Base-by-base conservation (phyloP, 2,329 filamentous ascomycete genomes). In the Colletotrichum lindemuthianum region DNA sequence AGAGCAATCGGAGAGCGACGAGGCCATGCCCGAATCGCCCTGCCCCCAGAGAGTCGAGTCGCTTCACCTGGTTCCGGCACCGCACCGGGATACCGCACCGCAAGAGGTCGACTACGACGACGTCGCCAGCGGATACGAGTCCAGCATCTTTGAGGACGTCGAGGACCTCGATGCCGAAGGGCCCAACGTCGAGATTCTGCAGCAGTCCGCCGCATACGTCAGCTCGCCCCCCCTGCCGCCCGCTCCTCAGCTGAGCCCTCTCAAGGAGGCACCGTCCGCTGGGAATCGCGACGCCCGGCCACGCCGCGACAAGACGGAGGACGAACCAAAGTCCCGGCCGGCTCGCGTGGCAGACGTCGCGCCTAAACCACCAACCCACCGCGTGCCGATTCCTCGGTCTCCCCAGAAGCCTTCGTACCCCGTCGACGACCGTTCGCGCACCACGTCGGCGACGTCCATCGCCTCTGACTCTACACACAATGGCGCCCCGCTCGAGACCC, bases 321-420 rank as follows among this genome's bases (percentile, higher is more conserved):
- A 82, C 11, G 82, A 86, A 67, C 83, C 86, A 64, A 82, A 80
- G 32, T 79, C 78, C 0, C 77, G 75, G 68, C 82, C 85, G 12
- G 69, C 82, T 1, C 72, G 74, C 0, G 74, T 76, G 6, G 69
- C 68, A 40, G 63, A 69, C 1, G 67, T 53, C 53, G 67, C 65
- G 69, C 78, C 57, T 67, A 74, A 15, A 69, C 76, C 5, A 60
- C 76, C 54, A 72, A 79, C 59, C 72, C 78, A 53, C 72, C 75
- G 8, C 74, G 76, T 51, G 60, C 67, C 2, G 69, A 71, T n/a
- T 9, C 71, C 68, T 15, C 71, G 74, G 51, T 75, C 75, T 4
- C 75, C 76, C 9, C 69, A 71, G 41, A 77, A 75, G 67, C 49
- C 50, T 3, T 48, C 57, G 6, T 47, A 61, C 40, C 65, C 60